Evolutionary conservation across 2,329 filamentous ascomycete genomes (phyloP).

Genomic region (Ilyonectria destructans): DNA sequence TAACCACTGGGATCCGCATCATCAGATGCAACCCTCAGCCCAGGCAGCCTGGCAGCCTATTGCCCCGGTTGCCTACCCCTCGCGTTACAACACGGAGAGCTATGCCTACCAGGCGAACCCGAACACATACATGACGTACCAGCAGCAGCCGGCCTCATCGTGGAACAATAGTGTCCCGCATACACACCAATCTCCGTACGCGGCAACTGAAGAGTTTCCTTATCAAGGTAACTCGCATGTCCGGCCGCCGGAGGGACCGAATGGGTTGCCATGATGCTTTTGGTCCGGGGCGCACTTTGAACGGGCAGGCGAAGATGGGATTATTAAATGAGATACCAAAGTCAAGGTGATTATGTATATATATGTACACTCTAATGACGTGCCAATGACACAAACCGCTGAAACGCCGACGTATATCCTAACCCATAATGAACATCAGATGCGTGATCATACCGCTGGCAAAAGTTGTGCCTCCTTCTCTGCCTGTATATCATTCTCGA

Average conservation of each 20-base stretch:
- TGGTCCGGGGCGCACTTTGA: neutral
- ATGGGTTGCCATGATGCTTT: neutral
- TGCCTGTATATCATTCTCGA: conserved; percentile 39
- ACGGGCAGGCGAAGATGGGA: neutral
- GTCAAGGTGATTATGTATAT: conserved; percentile 21
- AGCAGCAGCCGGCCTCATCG: neutral
- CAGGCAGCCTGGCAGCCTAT: conserved; percentile 1
- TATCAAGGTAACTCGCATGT: neutral
- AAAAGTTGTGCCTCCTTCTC: conserved; percentile 48
- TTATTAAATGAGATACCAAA: conserved; percentile 32
- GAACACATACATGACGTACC: neutral
- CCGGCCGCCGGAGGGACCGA: conserved; percentile 1
- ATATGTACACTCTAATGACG: conserved; percentile 31
- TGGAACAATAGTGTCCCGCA: neutral
- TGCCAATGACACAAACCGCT: conserved; percentile 26
- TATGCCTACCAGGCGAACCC: neutral
- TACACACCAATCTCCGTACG: neutral
- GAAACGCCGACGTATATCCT: conserved; percentile 27
- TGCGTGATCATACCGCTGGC: conserved; percentile 29
- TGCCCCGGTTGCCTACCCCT: neutral
- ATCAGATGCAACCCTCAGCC: neutral
- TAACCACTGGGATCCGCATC: neutral
- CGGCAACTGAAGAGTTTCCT: neutral
- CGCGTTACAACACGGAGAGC: neutral
- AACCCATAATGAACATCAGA: conserved; percentile 35